Conservation (phyloP, 305 asterid species). For the Fraxinus sp. region DNA sequence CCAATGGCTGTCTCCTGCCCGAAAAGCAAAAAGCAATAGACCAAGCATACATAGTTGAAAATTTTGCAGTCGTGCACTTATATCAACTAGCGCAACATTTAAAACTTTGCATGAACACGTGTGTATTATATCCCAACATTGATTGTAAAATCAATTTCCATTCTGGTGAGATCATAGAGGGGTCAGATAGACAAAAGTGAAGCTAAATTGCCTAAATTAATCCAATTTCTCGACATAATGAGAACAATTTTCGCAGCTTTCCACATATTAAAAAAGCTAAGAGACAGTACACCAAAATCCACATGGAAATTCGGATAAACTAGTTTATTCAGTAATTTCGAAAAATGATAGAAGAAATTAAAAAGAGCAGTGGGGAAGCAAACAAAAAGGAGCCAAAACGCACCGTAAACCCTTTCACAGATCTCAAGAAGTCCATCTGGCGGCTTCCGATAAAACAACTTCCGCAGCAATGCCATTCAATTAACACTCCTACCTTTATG, state of each 20-base stretch:
- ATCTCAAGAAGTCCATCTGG: slow-evolving; percentile 96
- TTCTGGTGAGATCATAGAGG: slow-evolving; percentile 1
- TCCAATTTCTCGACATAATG: slow-evolving; percentile 11
- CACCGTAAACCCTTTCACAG: slow-evolving; percentile 89
- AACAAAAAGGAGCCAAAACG: slow-evolving; percentile 9
- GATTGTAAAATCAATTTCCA: slow-evolving; percentile 14
- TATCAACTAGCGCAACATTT: neutral
- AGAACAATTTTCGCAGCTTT: neutral
- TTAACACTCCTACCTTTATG: neutral
- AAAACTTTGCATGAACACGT: neutral
- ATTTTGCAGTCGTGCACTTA: neutral
- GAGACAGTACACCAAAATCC: neutral
- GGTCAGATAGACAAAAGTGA: slow-evolving; percentile 10
- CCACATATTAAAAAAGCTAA: neutral
- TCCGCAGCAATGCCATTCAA: slow-evolving; percentile 75
- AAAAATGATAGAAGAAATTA: neutral
- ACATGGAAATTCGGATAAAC: slow-evolving; percentile 3
- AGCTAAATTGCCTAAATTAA: slow-evolving; percentile 5
- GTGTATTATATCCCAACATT: neutral
- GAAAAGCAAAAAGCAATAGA: neutral
- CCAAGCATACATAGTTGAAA: neutral
- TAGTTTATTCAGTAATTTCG: slow-evolving; percentile 16
- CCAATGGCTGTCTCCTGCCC: neutral
- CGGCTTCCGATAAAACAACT: slow-evolving; percentile 86
- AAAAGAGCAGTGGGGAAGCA: neutral